Conservation (phyloP, 208 protist genomes). For the Vickermania spadyakhi region DNA sequence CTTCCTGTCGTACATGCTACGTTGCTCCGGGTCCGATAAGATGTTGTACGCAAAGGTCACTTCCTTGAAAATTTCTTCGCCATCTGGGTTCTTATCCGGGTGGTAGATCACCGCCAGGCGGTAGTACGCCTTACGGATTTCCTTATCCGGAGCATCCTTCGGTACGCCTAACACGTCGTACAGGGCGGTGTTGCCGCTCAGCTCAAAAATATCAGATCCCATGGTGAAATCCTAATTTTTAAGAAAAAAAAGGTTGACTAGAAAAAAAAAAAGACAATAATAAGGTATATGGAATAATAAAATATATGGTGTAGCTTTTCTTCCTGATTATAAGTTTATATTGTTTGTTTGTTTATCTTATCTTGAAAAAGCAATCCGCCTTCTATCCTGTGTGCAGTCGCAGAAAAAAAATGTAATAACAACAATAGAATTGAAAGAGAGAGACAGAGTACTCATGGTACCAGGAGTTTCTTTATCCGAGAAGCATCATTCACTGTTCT, state of each 20-base stretch:
- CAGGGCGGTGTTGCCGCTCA: constrained; percentile 59
- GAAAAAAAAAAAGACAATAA: constrained; percentile 1
- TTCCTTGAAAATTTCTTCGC: constrained; percentile 76
- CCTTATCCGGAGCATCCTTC: constrained; percentile 36
- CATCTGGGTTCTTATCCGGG: constrained; percentile 85
- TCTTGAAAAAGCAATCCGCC: too few species aligned
- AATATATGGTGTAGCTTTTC: too few species aligned
- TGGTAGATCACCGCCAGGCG: constrained; percentile 82
- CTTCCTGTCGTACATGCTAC: constrained; percentile 62
- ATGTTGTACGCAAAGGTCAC: constrained; percentile 79
- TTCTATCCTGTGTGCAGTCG: too few species aligned
- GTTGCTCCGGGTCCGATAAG: constrained; percentile 67
- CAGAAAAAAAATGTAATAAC: too few species aligned
- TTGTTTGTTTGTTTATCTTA: too few species aligned
- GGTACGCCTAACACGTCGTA: constrained; percentile 74
- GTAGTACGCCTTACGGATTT: constrained; percentile 83
- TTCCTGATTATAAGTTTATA: too few species aligned
- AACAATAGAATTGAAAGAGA: too few species aligned
- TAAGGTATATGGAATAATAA: not conserved
- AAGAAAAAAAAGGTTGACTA: not conserved
- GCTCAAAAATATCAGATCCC: constrained; percentile 53
- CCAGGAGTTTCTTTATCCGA: too few species aligned
- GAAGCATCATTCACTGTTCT: too few species aligned
- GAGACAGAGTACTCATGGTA: too few species aligned
- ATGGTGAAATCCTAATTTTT: constrained; percentile 13